A percentile compares a stretch with the other conserved stretches of the same genome.
Evolutionary conservation across 2,329 filamentous ascomycete genomes (phyloP).

Genomic region (Canariomyces notabilis): DNA sequence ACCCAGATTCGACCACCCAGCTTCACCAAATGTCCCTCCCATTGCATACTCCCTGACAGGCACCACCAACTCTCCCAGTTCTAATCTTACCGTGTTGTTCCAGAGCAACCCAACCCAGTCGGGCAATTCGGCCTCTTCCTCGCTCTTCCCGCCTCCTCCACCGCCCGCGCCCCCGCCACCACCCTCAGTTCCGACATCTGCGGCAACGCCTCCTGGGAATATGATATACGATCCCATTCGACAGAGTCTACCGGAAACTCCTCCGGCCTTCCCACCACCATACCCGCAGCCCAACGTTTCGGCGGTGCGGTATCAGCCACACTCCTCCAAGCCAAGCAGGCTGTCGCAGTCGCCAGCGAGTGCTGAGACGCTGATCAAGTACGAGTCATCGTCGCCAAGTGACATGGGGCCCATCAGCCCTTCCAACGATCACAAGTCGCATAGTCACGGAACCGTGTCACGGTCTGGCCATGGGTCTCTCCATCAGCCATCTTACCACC

Average conservation of each 20-base stretch:
- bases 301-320: slow-evolving; percentile 42
- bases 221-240: slow-evolving; percentile 58
- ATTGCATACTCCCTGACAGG: slow-evolving; percentile 87
- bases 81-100: slow-evolving; percentile 77
- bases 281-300: slow-evolving; percentile 48
- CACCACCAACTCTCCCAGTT: slow-evolving; percentile 78
- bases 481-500: slow-evolving; percentile 32
- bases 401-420: slow-evolving; percentile 30
- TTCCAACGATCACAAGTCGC: slow-evolving; percentile 23
- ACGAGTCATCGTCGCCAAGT: slow-evolving; percentile 25
- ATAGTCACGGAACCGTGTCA: slow-evolving; percentile 24
- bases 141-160: neutral
- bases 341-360: slow-evolving; percentile 22
- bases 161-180: slow-evolving; percentile 12
- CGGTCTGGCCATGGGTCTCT: slow-evolving; percentile 21
- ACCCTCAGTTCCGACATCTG: slow-evolving; percentile 31
- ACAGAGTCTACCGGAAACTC: slow-evolving; percentile 47
- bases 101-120: slow-evolving; percentile 43
- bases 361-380: slow-evolving; percentile 24
- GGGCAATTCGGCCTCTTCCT: slow-evolving; percentile 6
- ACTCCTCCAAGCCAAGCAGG: slow-evolving; percentile 25
- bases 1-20: slow-evolving; percentile 39
- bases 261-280: slow-evolving; percentile 40
- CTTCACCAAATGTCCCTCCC: slow-evolving; percentile 46
- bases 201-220: slow-evolving; percentile 49